phyloP scores from a whole-genome alignment of 345 rosid species.

The Lepidium sativum region DNA sequence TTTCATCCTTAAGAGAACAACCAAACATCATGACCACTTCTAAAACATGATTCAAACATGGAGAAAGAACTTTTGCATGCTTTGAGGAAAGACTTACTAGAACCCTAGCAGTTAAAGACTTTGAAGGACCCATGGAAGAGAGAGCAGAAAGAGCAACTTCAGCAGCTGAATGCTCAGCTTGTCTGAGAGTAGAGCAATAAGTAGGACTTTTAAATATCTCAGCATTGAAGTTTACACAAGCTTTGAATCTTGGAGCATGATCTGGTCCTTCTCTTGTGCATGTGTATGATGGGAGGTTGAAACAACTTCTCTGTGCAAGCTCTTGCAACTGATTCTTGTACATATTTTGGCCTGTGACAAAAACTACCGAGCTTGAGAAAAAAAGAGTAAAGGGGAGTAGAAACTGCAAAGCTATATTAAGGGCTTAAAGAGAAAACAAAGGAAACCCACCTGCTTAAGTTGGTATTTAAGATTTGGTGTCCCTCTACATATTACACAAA shows the following conservation, averaged over 20 bases:
- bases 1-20: conserved; percentile 48
- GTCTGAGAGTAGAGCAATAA: conserved; percentile 54
- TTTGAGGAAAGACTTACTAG: conserved; percentile 39
- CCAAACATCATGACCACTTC: not conserved
- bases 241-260: conserved; percentile 79
- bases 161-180: conserved; percentile 72
- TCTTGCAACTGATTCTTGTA: conserved; percentile 70
- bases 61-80: not conserved
- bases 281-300: conserved; percentile 63
- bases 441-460: conserved; percentile 6
- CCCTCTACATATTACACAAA: not conserved
- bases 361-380: not conserved
- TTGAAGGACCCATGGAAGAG: conserved; percentile 54
- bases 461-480: conserved; percentile 13
- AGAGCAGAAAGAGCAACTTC: conserved; percentile 56
- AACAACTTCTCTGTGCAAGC: conserved; percentile 78
- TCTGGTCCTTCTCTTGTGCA: conserved; percentile 72
- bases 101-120: conserved; percentile 57
- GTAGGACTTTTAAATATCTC: conserved; percentile 56
- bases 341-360: conserved; percentile 29
- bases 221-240: conserved; percentile 68
- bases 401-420: not conserved
- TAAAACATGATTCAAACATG: no score
- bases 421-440: conserved; percentile 8
- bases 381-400: not conserved